Percentiles rank a stretch among this genome's conserved stretches.
Evolutionary conservation across 1,139 yeast genomes (phyloP).

Genomic region (Spencermartinsiella ligniputridi): DNA sequence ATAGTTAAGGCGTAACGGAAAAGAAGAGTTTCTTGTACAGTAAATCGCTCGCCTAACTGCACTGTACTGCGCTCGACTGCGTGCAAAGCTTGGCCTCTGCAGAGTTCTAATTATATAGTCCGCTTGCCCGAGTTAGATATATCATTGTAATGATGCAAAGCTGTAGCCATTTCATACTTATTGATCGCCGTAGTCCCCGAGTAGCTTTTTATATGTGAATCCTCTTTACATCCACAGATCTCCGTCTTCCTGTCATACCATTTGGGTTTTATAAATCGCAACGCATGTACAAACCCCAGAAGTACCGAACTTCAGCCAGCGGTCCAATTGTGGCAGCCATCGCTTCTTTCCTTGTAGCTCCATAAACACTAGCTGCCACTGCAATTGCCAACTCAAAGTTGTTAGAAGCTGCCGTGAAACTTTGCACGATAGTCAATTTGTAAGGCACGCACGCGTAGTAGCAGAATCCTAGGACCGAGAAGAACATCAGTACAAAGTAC

Average conservation of each 20-base stretch:
- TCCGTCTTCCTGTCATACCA: constrained; percentile 4
- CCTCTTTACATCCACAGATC: constrained; percentile 1
- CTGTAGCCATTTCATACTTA: too few species aligned
- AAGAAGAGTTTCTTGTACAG: too few species aligned
- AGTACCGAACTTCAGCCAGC: constrained; percentile 50
- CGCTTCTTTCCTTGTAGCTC: constrained; percentile 50
- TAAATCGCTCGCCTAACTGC: too few species aligned
- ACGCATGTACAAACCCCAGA: constrained; percentile 38
- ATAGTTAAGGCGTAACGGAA: too few species aligned
- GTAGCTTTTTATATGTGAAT: too few species aligned
- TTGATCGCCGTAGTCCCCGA: too few species aligned
- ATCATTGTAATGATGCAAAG: too few species aligned
- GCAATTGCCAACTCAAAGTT: constrained; percentile 54
- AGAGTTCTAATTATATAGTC: too few species aligned
- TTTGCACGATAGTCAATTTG: constrained; percentile 44
- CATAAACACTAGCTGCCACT: constrained; percentile 51
- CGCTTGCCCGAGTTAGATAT: too few species aligned
- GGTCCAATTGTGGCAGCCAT: constrained; percentile 62
- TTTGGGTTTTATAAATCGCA: background rate
- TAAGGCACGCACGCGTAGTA: constrained; percentile 35
- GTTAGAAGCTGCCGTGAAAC: constrained; percentile 57
- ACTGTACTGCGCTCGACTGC: too few species aligned
- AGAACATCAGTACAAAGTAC: constrained; percentile 50
- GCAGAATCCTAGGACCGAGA: constrained; percentile 37
- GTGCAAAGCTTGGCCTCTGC: too few species aligned